Evolutionary conservation across 768 basidiomycete genomes (phyloP).

Genomic region (Suillus decipiens): DNA sequence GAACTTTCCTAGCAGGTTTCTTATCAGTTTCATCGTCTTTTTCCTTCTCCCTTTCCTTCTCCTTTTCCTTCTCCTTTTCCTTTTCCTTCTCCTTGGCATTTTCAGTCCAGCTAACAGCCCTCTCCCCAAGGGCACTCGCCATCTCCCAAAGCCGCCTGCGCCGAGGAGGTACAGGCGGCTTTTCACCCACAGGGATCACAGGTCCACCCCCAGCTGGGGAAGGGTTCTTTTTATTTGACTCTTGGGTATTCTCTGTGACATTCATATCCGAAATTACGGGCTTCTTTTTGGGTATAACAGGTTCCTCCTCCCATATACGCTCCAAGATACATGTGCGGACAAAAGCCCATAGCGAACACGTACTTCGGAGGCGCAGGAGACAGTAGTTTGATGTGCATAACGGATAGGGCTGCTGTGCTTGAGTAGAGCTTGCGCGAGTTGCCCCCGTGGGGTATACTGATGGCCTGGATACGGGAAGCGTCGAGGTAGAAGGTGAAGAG

Average conservation of each 20-base stretch:
- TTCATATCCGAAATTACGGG: slow-evolving; percentile 19
- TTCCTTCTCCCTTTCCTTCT: slow-evolving; percentile 37
- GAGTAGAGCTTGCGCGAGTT: slow-evolving; percentile 35
- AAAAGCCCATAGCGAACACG: slow-evolving; percentile 91
- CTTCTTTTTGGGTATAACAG: slow-evolving; percentile 35
- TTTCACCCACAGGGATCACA: slow-evolving; percentile 28
- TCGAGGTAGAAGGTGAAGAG: slow-evolving; percentile 35
- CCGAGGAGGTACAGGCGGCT: slow-evolving; percentile 66
- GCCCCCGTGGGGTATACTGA: slow-evolving; percentile 42
- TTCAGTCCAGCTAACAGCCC: slow-evolving; percentile 57
- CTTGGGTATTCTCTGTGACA: slow-evolving; percentile 6
- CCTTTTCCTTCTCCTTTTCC: not conserved
- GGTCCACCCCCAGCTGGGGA: not conserved
- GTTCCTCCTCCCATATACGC: slow-evolving; percentile 86
- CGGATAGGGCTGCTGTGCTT: slow-evolving; percentile 49
- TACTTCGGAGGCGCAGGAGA: slow-evolving; percentile 74
- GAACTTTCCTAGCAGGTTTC: slow-evolving; percentile 17
- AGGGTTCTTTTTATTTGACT: not conserved
- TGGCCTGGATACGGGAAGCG: slow-evolving; percentile 26
- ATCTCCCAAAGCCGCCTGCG: slow-evolving; percentile 68
- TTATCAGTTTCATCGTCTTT: slow-evolving; percentile 28
- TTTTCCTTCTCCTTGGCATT: slow-evolving; percentile 31
- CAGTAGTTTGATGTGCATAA: slow-evolving; percentile 88
- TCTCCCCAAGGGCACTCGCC: slow-evolving; percentile 61
- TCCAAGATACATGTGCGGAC: slow-evolving; percentile 81